These are phyloP conservation scores for Colletotrichum eremochloae DNA, from an alignment of 2,329 filamentous ascomycete genomes.

Conservation along the genomic window DNA sequence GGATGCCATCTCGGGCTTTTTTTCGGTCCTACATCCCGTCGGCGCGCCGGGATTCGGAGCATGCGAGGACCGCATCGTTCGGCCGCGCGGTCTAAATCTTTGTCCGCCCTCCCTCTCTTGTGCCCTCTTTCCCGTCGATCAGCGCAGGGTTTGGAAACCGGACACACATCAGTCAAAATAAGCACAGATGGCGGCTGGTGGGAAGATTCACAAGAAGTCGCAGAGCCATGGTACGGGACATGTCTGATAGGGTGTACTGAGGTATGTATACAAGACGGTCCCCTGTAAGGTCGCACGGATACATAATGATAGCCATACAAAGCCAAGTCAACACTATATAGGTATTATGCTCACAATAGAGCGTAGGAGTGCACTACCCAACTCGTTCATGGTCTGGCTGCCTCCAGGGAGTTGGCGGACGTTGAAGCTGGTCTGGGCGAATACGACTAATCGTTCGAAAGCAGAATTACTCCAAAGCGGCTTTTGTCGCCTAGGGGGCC, in stretches of 20 bases:
- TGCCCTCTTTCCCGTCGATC: slow-evolving; percentile 3
- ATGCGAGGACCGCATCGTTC: neutral
- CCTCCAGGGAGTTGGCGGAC: neutral
- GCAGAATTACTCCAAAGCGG: neutral
- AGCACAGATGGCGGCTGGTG: neutral
- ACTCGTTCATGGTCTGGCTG: neutral
- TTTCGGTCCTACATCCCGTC: neutral
- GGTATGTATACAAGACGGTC: no score
- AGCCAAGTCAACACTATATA: no score
- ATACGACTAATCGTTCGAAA: neutral
- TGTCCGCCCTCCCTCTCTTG: neutral
- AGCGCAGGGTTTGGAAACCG: slow-evolving; percentile 7
- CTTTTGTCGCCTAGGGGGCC: neutral
- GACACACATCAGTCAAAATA: neutral
- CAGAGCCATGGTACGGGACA: no score
- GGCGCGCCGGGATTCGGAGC: slow-evolving; percentile 10
- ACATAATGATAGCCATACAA: no score
- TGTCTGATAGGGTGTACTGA: no score
- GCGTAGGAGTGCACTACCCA: neutral
- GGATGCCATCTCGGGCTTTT: neutral
- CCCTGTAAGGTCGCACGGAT: no score
- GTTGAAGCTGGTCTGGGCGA: neutral
- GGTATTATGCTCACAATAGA: no score
- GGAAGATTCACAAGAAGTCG: neutral
- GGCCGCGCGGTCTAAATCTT: neutral